A percentile compares a stretch with the other conserved stretches of the same genome.
phyloP scores from a whole-genome alignment of 148 eudicot genomes.

The Oxyria digyna region DNA sequence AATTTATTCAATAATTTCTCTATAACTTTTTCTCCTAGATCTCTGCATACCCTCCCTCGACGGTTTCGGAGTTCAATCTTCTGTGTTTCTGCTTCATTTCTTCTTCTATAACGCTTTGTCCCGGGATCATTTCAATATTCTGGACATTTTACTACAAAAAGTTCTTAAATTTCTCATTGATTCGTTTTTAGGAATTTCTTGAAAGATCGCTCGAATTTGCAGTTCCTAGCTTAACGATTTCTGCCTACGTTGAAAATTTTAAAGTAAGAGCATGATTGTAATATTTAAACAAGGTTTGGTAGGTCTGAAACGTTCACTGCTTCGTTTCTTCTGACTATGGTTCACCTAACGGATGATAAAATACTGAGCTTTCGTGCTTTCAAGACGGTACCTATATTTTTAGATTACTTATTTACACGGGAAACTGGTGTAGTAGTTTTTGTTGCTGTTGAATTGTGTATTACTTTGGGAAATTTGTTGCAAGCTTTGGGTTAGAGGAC shows the following conservation, averaged over 20 bases:
- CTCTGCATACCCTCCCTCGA: background rate
- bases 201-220: background rate
- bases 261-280: background rate
- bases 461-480: background rate
- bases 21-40: background rate
- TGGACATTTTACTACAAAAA: background rate
- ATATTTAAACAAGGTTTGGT: background rate
- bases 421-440: background rate
- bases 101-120: background rate
- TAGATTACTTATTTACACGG: background rate
- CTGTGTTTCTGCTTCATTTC: background rate
- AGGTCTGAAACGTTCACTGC: background rate
- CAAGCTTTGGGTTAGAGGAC: background rate
- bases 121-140: background rate
- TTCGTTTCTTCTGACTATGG: background rate
- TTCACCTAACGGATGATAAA: background rate
- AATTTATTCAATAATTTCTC: too few relatives aligned
- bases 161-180: background rate
- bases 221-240: background rate
- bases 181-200: background rate
- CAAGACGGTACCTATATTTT: background rate
- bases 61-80: background rate
- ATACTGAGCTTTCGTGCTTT: background rate
- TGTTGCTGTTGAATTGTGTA: background rate
- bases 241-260: background rate